Conservation (phyloP, 768 basidiomycete genomes). For the Mycena floridula region DNA sequence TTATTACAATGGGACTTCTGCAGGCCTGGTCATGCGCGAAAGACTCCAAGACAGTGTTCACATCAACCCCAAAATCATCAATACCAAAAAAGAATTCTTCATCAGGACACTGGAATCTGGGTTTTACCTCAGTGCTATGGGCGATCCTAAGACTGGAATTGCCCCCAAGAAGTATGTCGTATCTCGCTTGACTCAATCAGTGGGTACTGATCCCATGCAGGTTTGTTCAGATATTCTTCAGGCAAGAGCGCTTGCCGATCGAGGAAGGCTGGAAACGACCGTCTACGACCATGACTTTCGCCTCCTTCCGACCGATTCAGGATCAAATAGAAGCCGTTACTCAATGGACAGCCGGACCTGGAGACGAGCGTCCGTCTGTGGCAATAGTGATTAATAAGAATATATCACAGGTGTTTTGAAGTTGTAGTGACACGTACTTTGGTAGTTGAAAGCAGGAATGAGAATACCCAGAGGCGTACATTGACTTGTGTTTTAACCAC, state of each 20-base stretch:
- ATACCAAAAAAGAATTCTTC: constrained; percentile 10
- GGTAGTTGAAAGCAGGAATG: too few species aligned
- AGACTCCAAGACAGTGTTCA: constrained; percentile 6
- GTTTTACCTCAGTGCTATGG: constrained; percentile 9
- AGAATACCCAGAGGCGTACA: too few species aligned
- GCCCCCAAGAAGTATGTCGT: constrained; percentile 8
- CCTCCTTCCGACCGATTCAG: too few species aligned
- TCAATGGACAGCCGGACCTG: too few species aligned
- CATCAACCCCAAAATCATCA: constrained; percentile 9
- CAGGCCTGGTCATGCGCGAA: constrained; percentile 8
- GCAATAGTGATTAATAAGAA: too few species aligned
- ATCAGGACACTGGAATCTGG: constrained; percentile 10
- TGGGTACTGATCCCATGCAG: neutral
- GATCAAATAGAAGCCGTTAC: too few species aligned
- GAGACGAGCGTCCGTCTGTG: too few species aligned
- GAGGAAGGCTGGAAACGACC: constrained; percentile 10
- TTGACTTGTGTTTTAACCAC: too few species aligned
- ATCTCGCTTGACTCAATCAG: neutral
- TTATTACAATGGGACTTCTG: constrained; percentile 12
- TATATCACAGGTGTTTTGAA: too few species aligned
- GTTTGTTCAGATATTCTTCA: constrained; percentile 13
- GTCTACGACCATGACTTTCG: too few species aligned
- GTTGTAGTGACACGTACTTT: too few species aligned
- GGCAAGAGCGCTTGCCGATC: constrained; percentile 12
- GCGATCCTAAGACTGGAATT: constrained; percentile 12